These are phyloP conservation scores for Xanthoceras sorbifolium DNA, from an alignment of 345 rosid species.

Conservation along the genomic window DNA sequence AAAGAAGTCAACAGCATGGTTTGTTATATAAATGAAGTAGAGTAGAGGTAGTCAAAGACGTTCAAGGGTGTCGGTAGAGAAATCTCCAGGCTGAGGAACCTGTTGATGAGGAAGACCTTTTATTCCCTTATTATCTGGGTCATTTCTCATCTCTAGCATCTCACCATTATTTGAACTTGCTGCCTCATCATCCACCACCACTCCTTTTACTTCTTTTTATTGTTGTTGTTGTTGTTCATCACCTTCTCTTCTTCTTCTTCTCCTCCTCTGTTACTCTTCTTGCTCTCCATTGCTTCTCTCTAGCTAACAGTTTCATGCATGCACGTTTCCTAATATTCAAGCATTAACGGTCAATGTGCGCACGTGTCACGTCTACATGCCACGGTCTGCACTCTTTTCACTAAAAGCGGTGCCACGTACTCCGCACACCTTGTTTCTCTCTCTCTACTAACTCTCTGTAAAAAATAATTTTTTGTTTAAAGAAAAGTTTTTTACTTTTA, in stretches of 20 bases:
- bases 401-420: too few relatives aligned
- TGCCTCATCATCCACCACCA: constrained; percentile 25
- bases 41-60: background rate
- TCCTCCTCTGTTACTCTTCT: constrained; percentile 11
- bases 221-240: background rate
- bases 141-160: background rate
- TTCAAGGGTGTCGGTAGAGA: constrained; percentile 35
- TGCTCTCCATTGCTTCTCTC: background rate
- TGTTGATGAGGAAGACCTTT: constrained; percentile 35
- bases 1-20: too few relatives aligned
- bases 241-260: background rate
- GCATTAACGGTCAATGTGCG: too few relatives aligned
- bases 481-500: too few relatives aligned
- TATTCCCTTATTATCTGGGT: background rate
- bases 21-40: too few relatives aligned
- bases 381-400: too few relatives aligned
- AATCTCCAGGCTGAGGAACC: constrained; percentile 42
- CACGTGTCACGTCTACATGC: too few relatives aligned
- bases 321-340: too few relatives aligned
- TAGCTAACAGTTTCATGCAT: background rate
- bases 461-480: too few relatives aligned
- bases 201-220: constrained; percentile 33
- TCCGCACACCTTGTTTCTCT: too few relatives aligned
- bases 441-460: too few relatives aligned
- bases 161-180: background rate